These are phyloP conservation scores for Leptodontidium sp. DNA, from an alignment of 2,329 filamentous ascomycete species.

Conservation along the genomic window DNA sequence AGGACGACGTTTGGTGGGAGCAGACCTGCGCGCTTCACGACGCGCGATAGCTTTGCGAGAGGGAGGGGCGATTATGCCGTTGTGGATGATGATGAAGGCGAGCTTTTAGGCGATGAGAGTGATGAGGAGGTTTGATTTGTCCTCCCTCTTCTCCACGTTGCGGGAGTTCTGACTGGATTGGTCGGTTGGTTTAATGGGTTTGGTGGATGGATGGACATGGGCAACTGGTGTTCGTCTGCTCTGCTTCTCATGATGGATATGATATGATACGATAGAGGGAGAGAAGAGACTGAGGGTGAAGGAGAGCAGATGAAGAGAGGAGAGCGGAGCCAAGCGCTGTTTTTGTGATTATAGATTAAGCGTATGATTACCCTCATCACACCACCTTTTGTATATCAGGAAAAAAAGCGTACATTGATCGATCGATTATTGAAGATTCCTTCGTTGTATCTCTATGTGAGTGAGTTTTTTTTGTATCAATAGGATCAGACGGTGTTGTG, in stretches of 20 bases:
- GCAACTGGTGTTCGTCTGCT: background rate
- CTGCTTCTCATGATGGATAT: conserved; percentile 5
- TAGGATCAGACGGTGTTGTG: too few relatives aligned
- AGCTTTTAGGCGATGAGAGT: conserved; percentile 90
- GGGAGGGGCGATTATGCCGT: conserved; percentile 86
- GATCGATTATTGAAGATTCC: background rate
- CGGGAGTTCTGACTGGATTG: background rate
- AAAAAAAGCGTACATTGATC: background rate
- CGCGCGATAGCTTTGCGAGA: conserved; percentile 86
- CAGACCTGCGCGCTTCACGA: conserved; percentile 72
- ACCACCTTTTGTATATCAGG: conserved; percentile 20
- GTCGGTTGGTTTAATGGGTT: conserved; percentile 2
- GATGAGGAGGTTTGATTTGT: conserved; percentile 77
- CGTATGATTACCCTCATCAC: background rate
- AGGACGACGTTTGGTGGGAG: conserved; percentile 61
- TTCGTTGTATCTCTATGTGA: too few relatives aligned
- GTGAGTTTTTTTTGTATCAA: too few relatives aligned
- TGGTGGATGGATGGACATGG: background rate
- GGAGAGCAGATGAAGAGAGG: too few relatives aligned
- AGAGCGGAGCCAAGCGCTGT: background rate
- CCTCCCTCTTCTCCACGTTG: background rate
- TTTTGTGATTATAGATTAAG: conserved; percentile 4
- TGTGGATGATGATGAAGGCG: conserved; percentile 93
- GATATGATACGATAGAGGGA: conserved; percentile 3
- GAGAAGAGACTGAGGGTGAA: background rate